Evolutionary conservation across 495 filamentous ascomycete genomes (phyloP).

Genomic region (Daldinia concentrica): DNA sequence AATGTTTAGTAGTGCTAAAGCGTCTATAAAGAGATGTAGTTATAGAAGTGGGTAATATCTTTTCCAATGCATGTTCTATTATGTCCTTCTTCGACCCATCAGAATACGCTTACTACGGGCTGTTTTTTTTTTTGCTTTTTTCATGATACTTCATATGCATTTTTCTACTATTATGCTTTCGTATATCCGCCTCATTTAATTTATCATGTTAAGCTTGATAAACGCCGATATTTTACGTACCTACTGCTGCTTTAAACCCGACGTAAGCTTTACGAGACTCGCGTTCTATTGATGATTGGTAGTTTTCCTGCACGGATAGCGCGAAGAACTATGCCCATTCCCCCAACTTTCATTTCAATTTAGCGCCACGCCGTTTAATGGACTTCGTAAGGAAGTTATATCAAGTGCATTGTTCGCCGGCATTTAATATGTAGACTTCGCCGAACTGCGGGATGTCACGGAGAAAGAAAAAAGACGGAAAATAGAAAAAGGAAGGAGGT

Average conservation of each 20-base stretch:
- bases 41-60: background rate
- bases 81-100: background rate
- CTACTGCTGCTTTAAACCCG: constrained; percentile 1
- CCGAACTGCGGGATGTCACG: background rate
- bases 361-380: background rate
- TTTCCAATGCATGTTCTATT: background rate
- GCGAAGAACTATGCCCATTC: background rate
- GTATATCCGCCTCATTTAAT: constrained; percentile 16
- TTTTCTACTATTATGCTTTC: background rate
- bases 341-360: background rate
- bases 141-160: background rate
- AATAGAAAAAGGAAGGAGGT: constrained; percentile 3
- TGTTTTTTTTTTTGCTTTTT: background rate
- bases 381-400: background rate
- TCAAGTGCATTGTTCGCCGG: background rate
- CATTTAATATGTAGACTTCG: background rate
- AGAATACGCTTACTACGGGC: constrained; percentile 43
- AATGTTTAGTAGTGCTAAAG: background rate
- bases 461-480: background rate
- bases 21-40: background rate
- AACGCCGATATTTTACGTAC: constrained; percentile 20
- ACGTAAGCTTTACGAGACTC: background rate
- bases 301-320: background rate
- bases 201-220: constrained; percentile 17
- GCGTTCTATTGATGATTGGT: background rate